Base-by-base conservation (phyloP, 768 basidiomycete species). In the Phylloporus rhodoxanthus region DNA sequence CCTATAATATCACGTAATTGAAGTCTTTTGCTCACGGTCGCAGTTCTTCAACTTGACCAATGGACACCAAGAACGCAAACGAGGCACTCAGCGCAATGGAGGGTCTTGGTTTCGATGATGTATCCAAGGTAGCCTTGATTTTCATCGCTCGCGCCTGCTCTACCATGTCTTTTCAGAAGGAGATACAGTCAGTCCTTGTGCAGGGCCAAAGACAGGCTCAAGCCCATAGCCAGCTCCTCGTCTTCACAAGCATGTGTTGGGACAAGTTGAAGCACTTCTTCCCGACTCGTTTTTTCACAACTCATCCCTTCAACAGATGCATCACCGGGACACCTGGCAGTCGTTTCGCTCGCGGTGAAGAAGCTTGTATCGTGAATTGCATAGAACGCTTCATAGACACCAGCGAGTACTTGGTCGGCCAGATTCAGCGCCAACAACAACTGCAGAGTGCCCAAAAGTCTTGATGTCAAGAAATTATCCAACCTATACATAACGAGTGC, bases 301-400 rank as follows among this genome's bases (percentile, higher is more conserved):
- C 57, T 64, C 44, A 57, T 48, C n/a, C 8, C 51, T 37, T 49
- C 33, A 41, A 51, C 55, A 92, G 91, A 66, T 95, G 92, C 63
- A 76, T 94, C 45, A 85, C 87, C 1, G 78, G 88, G 40, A 80
- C 81, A 15, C 86, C 89, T 11, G 85, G 85, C 8, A 85, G 80
- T 11, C 73, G 81, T 25, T 92, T 95, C 68, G 85, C 88, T 19
- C 75, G 84, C 43, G 71, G 78, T 34, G 94, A 97, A 70, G 82
- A 86, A 59, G 75, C 72, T 48, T 97, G 94, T 65, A 76, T 97
- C 43, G 72, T 77, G 46, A 93, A 94, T 69, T 96, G 94, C 63
- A 91, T 95, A 43, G 89, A 90, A 50, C 76, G 93, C 50, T 97
- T 96, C 72, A 72, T 97, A 58, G 94, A 97, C 71, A 80, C 84